Evolutionary conservation across 352 stramenopile genomes (phyloP).

Genomic region (Globisporangium polare): DNA sequence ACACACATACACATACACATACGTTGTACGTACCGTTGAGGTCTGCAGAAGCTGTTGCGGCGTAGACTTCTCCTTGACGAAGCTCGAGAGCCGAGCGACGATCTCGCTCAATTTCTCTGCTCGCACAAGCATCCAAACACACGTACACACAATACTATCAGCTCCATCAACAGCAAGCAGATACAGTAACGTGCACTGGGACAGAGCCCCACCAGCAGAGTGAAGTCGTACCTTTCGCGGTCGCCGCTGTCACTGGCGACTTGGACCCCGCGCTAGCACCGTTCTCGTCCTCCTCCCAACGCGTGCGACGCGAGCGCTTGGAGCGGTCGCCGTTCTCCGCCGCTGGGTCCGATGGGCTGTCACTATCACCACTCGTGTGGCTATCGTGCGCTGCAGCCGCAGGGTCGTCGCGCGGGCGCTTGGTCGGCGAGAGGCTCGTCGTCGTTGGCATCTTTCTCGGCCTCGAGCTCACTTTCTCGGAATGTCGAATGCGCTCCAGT

Average conservation of each 20-base stretch:
- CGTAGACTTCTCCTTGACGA: conserved; percentile 62
- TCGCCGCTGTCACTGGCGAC: neutral
- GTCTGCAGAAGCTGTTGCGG: conserved; percentile 27
- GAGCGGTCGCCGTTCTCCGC: neutral
- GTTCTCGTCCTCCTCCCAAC: conserved; percentile 11
- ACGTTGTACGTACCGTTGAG: conserved; percentile 5
- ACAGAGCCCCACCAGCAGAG: neutral
- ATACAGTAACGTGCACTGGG: neutral
- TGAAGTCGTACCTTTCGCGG: conserved; percentile 11
- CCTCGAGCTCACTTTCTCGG: neutral
- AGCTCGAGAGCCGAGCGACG: conserved; percentile 52
- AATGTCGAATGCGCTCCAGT: neutral
- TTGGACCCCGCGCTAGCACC: neutral
- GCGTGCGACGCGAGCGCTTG: conserved; percentile 17
- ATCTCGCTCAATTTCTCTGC: conserved; percentile 42
- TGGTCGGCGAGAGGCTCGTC: conserved; percentile 13
- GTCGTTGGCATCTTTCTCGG: conserved; percentile 3
- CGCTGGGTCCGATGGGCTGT: neutral
- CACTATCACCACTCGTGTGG: neutral
- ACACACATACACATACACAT: neutral
- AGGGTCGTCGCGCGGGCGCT: conserved; percentile 8
- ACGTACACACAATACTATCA: neutral
- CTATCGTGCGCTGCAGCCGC: neutral
- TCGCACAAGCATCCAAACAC: neutral
- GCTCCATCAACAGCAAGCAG: neutral